A percentile compares a stretch with the other conserved stretches of the same genome.
Conservation (phyloP, 129 eudicot species). For the Pseudognaphalium luteoalbum region DNA sequence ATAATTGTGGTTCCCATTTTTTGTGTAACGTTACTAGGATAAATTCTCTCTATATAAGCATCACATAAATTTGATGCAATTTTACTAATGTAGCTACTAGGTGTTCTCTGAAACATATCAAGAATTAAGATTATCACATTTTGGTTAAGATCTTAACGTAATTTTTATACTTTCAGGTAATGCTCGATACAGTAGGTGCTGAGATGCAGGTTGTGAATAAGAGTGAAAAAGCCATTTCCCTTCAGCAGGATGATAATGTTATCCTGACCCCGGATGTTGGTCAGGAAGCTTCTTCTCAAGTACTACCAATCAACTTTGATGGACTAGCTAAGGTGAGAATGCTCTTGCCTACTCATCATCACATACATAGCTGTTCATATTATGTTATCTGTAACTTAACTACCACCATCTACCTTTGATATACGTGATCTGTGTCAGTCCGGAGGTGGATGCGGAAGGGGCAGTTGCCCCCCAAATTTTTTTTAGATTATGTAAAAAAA, state of each 20-base stretch:
- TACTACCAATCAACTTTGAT: conserved; percentile 79
- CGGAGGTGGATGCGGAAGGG: background rate
- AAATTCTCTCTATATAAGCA: background rate
- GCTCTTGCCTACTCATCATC: conserved; percentile 13
- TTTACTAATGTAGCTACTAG: background rate
- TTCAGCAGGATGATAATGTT: conserved; percentile 68
- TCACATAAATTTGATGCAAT: background rate
- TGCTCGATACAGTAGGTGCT: conserved; percentile 94
- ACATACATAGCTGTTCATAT: background rate
- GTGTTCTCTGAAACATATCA: conserved; percentile 11
- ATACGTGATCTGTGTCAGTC: background rate
- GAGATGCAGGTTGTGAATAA: conserved; percentile 85
- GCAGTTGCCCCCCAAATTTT: background rate
- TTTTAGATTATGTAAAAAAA: background rate
- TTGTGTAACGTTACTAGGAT: no score
- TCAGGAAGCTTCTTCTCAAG: conserved; percentile 74
- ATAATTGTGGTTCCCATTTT: background rate
- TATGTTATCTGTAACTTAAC: conserved; percentile 3
- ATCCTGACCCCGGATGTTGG: conserved; percentile 79
- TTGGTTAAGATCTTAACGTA: background rate
- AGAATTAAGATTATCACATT: conserved; percentile 4
- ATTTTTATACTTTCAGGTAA: conserved; percentile 52
- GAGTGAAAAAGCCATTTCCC: conserved; percentile 67
- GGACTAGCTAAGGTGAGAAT: conserved; percentile 72
- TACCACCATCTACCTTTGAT: background rate